Evolutionary conservation across 331 rosid genomes (phyloP), one percentile per base, ranked within the genome.

Genomic region (Spiraea crenata): DNA sequence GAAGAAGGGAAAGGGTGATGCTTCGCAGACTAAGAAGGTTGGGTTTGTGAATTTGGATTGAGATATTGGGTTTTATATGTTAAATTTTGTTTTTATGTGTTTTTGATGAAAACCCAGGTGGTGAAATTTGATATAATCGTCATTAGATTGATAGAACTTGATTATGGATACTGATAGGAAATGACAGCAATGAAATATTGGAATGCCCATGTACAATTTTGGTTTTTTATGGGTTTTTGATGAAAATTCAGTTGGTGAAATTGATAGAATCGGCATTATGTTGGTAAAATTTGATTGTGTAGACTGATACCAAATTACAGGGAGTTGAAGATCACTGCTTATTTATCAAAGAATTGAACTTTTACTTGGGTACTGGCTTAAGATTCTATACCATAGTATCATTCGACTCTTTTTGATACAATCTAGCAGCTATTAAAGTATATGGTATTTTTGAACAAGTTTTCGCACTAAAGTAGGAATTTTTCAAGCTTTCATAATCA

Each of bases 11-110:
- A 79, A 50, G 11, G 84, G 75, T 41, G 84, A 65, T 59, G 87
- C 82, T 81, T 42, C 84, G 54, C 96, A 83, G 81, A 87, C 91
- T 75, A 95, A 95, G 81, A 95, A 86, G 95, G 99, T 93, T 76
- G 41, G 69, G 69, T 76, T 38, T 50, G 34, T 20, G 7, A 25
- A 9, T 64, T 73, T 16, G 52, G 42, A 61, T 79, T 25, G 5
- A 54, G 31, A 25, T 25, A 25, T 25, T 25, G 31, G 31, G 31
- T 25, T 25, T 25, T 25, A 2, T 25, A 25, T 25, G 31, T 25
- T 25, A 1, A 25, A 25, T 25, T 25, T 25, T 1, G 31, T 25
- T 25, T 25, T 25, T 25, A 25, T 25, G 31, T 25, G 31, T 25
- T 25, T 25, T 25, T 25, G 31, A 2, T 25, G 31, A 2, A 25